Evolutionary conservation across 345 rosid species (phyloP).

Genomic region (Viola odorata): DNA sequence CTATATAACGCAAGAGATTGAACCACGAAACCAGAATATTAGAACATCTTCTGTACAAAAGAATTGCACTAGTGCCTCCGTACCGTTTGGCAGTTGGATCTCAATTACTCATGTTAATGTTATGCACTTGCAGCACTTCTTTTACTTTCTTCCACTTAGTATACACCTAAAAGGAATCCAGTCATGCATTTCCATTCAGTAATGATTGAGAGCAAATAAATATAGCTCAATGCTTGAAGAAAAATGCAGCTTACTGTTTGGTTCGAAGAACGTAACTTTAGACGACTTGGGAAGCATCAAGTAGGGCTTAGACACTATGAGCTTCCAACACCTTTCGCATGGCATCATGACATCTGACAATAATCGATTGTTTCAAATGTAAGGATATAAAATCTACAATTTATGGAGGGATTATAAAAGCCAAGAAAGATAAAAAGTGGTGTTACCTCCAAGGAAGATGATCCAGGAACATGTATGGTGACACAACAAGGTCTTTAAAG

Average conservation of each 20-base stretch:
- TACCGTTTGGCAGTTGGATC: no score
- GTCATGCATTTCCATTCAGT: not conserved
- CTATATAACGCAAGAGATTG: no score
- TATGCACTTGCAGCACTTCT: no score
- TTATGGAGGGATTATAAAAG: not conserved
- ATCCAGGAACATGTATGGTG: conserved; percentile 86
- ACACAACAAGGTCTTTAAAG: conserved; percentile 69
- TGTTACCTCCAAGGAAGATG: conserved; percentile 95
- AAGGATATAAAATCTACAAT: not conserved
- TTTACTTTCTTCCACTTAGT: no score
- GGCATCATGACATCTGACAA: conserved; percentile 58
- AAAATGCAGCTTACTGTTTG: not conserved
- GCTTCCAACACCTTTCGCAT: conserved; percentile 59
- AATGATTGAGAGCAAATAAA: not conserved
- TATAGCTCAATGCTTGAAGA: not conserved
- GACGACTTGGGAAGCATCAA: conserved; percentile 26
- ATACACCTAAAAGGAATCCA: not conserved
- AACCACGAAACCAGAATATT: no score
- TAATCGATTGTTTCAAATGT: not conserved
- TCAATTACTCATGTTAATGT: no score
- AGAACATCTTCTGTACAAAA: no score
- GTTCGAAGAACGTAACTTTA: conserved; percentile 21
- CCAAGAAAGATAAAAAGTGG: not conserved
- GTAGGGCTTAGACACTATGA: conserved; percentile 20
- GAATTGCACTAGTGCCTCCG: no score